These are phyloP conservation scores for Geotrichum klebahnii DNA, from an alignment of 1,139 yeast genomes.

Conservation along the genomic window DNA sequence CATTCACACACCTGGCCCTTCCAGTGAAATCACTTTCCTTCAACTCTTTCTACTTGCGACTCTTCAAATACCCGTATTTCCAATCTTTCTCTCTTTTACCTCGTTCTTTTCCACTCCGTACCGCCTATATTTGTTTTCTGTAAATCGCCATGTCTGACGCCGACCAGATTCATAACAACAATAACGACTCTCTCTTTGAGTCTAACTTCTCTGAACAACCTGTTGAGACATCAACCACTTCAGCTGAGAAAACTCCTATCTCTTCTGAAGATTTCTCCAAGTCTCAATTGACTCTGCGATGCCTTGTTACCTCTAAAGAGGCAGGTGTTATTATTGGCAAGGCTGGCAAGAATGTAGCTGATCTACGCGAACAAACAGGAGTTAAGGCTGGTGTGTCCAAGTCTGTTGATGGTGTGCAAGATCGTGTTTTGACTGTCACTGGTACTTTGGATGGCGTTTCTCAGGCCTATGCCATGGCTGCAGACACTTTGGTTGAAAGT, in stretches of 20 bases:
- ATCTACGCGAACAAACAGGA: slow-evolving; percentile 68
- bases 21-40: too few relatives aligned
- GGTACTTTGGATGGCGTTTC: slow-evolving; percentile 74
- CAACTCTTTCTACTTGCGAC: too few relatives aligned
- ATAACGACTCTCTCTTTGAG: slow-evolving; percentile 21
- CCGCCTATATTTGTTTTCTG: too few relatives aligned
- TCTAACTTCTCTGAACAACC: slow-evolving; percentile 21
- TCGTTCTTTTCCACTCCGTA: slow-evolving; percentile 4
- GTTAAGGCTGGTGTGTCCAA: slow-evolving; percentile 89
- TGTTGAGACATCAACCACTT: slow-evolving; percentile 1
- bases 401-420: slow-evolving; percentile 75
- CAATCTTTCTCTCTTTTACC: neutral
- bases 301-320: slow-evolving; percentile 78
- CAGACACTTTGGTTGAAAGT: slow-evolving; percentile 53
- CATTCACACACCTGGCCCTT: too few relatives aligned
- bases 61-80: too few relatives aligned
- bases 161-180: slow-evolving; percentile 10
- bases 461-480: slow-evolving; percentile 66
- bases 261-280: slow-evolving; percentile 20
- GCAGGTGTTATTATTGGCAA: slow-evolving; percentile 91
- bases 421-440: slow-evolving; percentile 74
- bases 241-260: slow-evolving; percentile 1
- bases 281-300: slow-evolving; percentile 43
- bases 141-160: slow-evolving; percentile 19
- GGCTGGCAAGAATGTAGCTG: slow-evolving; percentile 75